phyloP scores from a whole-genome alignment of 2,329 filamentous ascomycete species.

The Monosporascus sp. region DNA sequence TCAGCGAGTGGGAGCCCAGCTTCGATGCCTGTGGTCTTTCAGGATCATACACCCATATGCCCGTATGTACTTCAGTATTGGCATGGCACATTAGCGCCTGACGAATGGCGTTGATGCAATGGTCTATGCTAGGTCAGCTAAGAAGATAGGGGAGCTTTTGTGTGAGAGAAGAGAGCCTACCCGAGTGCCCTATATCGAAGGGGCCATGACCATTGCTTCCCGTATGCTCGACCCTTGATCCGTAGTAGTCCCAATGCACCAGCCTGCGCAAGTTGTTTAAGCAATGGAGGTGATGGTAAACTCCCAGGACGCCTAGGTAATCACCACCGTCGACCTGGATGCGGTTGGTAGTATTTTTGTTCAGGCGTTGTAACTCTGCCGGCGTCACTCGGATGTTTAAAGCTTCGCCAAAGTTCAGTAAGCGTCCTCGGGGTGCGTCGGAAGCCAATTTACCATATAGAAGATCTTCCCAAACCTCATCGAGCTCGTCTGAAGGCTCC shows the following conservation, averaged over 20 bases:
- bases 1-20: conserved; percentile 2
- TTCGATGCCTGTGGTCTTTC: conserved; percentile 1
- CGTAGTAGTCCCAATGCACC: conserved; percentile 12
- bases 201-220: neutral
- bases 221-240: conserved; percentile 1
- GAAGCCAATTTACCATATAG: conserved; percentile 7
- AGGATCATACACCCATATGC: neutral
- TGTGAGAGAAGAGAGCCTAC: neutral
- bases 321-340: conserved; percentile 11
- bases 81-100: conserved; percentile 12
- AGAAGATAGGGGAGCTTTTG: too few species aligned
- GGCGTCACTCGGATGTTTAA: conserved; percentile 7
- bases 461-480: conserved; percentile 9
- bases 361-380: conserved; percentile 2
- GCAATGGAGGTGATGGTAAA: conserved; percentile 13
- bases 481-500: conserved; percentile 10
- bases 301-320: conserved; percentile 9
- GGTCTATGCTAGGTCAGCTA: conserved; percentile 5
- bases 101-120: conserved; percentile 12
- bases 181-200: conserved; percentile 7
- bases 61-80: conserved; percentile 4
- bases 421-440: too few species aligned
- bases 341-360: conserved; percentile 11
- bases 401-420: conserved; percentile 3
- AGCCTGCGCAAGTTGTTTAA: conserved; percentile 9